A percentile compares a stretch with the other conserved stretches of the same genome.
Conservation (phyloP, 1,284 basidiomycete genomes). For the Cryptococcus maquisensis region DNA sequence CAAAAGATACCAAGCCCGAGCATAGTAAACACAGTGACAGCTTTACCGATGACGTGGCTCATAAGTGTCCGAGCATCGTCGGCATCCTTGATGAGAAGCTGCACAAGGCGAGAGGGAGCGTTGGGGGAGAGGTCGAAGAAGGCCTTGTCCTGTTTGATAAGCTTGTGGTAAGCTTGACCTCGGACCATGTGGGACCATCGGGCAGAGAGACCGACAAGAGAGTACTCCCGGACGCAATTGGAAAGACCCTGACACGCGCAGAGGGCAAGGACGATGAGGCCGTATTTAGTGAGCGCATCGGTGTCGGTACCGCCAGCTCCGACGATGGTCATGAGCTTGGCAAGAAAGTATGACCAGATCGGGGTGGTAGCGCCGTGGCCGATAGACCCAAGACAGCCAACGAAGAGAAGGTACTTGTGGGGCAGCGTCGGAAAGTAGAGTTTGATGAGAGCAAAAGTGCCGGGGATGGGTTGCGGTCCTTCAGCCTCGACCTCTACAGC, state of each 20-base stretch:
- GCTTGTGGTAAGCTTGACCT: conserved; percentile 55
- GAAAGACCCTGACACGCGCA: conserved; percentile 71
- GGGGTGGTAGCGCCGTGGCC: conserved; percentile 79
- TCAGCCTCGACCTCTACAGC: not conserved
- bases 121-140: conserved; percentile 79
- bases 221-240: conserved; percentile 67
- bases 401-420: conserved; percentile 62
- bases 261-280: conserved; percentile 58
- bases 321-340: conserved; percentile 72
- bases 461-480: conserved; percentile 20
- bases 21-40: conserved; percentile 73
- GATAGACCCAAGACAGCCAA: conserved; percentile 65
- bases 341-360: conserved; percentile 83
- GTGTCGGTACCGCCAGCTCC: conserved; percentile 62
- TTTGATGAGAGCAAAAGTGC: conserved; percentile 55
- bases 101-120: conserved; percentile 63
- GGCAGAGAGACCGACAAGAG: conserved; percentile 70
- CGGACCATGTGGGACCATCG: conserved; percentile 73
- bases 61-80: conserved; percentile 83
- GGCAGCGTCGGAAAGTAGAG: conserved; percentile 70
- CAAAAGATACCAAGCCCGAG: conserved; percentile 75
- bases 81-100: conserved; percentile 80
- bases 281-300: conserved; percentile 57
- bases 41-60: conserved; percentile 68
- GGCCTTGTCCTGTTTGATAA: conserved; percentile 79